Base-by-base conservation (phyloP, 2,329 filamentous ascomycete genomes). In the Penicillium vulpinum region DNA sequence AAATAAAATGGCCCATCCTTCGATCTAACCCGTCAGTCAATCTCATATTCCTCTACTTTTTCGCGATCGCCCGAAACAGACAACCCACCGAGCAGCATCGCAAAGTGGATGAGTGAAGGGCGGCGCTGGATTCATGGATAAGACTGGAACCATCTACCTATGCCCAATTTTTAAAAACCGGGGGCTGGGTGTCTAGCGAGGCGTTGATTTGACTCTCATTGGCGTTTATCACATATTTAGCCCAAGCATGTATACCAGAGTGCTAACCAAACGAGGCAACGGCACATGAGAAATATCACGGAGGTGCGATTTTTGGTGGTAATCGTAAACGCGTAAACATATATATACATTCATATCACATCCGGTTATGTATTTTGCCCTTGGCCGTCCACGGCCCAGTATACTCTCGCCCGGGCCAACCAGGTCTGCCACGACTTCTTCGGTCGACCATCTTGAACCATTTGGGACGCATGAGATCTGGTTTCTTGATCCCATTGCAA, bases 151-250 rank as follows among this genome's bases (percentile, higher is more conserved):
- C 43, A 40, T 40, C 26, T 29, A 26, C 54, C 31, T 51, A 53
- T 57, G 18, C 15, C 36, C 50, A 18, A 36, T 18, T 43, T 36
- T 48, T 22, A 51, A 43, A 39, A 29, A 16, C 5, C 29, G 5
- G 36, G 51, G 51, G 59, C 57, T 15, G 38, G 51, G 65, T 62
- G 60, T 64, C 66, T 67, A 71, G 69, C 69, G 68, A 67, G 69
- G 69, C 65, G 67, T 70, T 63, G 36, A 48, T 39, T 56, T 56
- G 46, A 51, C 46, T 44, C 36, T 29, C 50, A 57, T 52, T 52
- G 62, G 61, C 59, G 61, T 64, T 65, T 38, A 51, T 58, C 46
- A 44, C 16, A 57, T 40, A 54, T 59, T 50, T 55, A 43, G 45
- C 38, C 31, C 36, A 24, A 48, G 38, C 49, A 40, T 52, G 54